Base-by-base conservation (phyloP, 768 basidiomycete species). In the Boletus insuetus region DNA sequence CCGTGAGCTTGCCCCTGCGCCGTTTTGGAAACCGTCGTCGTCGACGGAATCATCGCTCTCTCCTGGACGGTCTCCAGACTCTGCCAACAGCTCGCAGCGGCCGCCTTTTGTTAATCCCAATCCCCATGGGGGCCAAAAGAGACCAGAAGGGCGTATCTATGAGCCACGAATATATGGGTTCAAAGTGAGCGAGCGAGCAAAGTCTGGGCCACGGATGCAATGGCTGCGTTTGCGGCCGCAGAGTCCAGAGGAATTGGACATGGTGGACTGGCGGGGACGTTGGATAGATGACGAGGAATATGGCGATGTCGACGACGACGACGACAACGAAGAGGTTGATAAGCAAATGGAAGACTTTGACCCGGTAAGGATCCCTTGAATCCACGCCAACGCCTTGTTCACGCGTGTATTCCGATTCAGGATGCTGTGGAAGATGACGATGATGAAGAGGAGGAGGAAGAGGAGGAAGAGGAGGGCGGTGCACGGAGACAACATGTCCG, bases 151-250 rank as follows among this genome's bases (percentile, higher is more conserved):
- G 6, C 85, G 86, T 68, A 83, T 98, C 14, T 98, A 99, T 67
- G 80, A 85, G 16, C 91, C 95, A 6, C 82, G 89, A 70, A 96
- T 99, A 67, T 98, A 98, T 64, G 97, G 97, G 0, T 99, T 99
- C 81, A 91, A 89, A 73, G 96, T 99, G 26, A 94, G 89, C 67
- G 97, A 99, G 70, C 79, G 91, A 49, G 94, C 97, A 12, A 90
- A 93, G 70, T 91, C 84, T 63, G 97, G 97, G 6, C 97, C 97
- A 14, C 80, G 97, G 55, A 98, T 99, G 95, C 87, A 88, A 65
- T 99, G 97, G 97, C 72, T 98, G 71, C 80, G 97, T 51, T 70
- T 94, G 71, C 78, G 96, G 55, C 96, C 96, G 32, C 85, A 89
- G 69, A 84, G 78, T 54, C 80, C 85, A 2, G 82, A 82, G 51